Conservation (phyloP, 306 rosid genomes). For the Casuarina glauca region DNA sequence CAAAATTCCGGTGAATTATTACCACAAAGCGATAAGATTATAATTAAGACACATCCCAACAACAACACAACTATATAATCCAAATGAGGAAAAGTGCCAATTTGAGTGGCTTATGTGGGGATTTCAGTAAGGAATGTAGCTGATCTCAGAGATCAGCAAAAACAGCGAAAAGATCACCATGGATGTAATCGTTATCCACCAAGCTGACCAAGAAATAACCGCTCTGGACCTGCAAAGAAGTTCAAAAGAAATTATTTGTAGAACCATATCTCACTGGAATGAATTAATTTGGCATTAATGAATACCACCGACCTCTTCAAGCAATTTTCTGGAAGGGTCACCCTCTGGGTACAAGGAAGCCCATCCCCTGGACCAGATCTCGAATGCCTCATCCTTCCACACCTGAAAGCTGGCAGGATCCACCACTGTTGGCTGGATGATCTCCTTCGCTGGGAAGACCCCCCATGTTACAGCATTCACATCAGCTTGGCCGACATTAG, state of each 20-base stretch:
- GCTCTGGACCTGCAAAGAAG: slow-evolving; percentile 59
- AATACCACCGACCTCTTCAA: slow-evolving; percentile 67
- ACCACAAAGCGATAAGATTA: slow-evolving; percentile 1
- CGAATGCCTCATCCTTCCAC: slow-evolving; percentile 98
- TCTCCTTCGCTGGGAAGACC: slow-evolving; percentile 92
- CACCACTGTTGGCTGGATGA: slow-evolving; percentile 91
- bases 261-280: background rate
- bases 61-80: slow-evolving; percentile 8
- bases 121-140: slow-evolving; percentile 6
- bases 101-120: slow-evolving; percentile 1
- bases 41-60: slow-evolving; percentile 18
- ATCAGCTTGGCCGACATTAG: slow-evolving; percentile 62
- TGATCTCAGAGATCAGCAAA: slow-evolving; percentile 56
- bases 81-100: background rate
- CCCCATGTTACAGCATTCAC: slow-evolving; percentile 99
- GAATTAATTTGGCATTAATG: background rate
- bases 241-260: background rate
- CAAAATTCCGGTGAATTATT: slow-evolving; percentile 25
- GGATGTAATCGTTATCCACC: slow-evolving; percentile 82
- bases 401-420: slow-evolving; percentile 84
- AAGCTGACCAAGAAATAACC: slow-evolving; percentile 90
- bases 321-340: slow-evolving; percentile 73
- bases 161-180: slow-evolving; percentile 66
- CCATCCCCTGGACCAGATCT: slow-evolving; percentile 95
- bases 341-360: slow-evolving; percentile 70